Evolutionary conservation across 495 filamentous ascomycete species (phyloP).

Genomic region (Talaromyces thailandensis): DNA sequence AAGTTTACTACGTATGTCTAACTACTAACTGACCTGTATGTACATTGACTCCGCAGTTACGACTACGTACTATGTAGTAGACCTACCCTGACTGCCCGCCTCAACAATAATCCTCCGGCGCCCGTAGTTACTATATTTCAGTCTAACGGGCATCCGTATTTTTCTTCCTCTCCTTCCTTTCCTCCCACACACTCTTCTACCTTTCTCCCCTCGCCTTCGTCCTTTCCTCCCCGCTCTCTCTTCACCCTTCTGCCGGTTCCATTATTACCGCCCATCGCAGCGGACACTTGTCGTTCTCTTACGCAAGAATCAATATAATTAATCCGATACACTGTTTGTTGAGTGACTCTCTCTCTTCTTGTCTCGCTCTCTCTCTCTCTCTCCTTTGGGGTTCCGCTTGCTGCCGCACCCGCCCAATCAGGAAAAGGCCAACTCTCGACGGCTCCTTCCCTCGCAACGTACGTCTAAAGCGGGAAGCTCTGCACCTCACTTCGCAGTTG

Average conservation of each 20-base stretch:
- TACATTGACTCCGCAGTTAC: too few relatives aligned
- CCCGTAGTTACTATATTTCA: not conserved
- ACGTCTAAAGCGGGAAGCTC: constrained; percentile 12
- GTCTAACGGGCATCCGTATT: not conserved
- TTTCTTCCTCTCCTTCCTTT: not conserved
- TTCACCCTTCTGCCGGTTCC: not conserved
- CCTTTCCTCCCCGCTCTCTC: not conserved
- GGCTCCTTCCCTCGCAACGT: constrained; percentile 25
- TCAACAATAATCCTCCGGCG: not conserved
- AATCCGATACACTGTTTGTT: not conserved
- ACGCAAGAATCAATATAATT: not conserved
- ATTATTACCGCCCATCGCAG: not conserved
- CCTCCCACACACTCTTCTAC: not conserved
- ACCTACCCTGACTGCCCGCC: not conserved
- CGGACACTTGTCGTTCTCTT: not conserved
- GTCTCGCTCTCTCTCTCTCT: not conserved
- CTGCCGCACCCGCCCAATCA: constrained; percentile 1
- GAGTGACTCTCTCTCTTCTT: not conserved
- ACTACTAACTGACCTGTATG: not conserved
- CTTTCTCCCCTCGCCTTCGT: not conserved
- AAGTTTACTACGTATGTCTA: not conserved
- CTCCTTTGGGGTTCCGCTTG: constrained; percentile 9
- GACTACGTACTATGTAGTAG: too few relatives aligned
- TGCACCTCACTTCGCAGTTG: constrained; percentile 13
- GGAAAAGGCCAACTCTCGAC: constrained; percentile 7